These are phyloP conservation scores for Pleurostoma richardsiae DNA, from an alignment of 2,329 filamentous ascomycete genomes.

Conservation along the genomic window DNA sequence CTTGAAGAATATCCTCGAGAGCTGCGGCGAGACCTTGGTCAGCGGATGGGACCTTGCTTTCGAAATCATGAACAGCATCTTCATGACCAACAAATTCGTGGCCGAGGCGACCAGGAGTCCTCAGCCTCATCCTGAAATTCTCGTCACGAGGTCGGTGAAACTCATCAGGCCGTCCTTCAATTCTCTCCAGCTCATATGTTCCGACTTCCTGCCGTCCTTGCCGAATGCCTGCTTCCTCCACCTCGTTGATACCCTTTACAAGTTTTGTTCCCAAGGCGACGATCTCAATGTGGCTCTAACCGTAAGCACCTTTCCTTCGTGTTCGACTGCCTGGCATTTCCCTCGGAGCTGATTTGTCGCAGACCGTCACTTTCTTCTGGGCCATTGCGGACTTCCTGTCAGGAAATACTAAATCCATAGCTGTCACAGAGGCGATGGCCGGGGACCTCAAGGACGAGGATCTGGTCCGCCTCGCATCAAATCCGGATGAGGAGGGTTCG, in stretches of 20 bases:
- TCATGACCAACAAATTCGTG: slow-evolving; percentile 41
- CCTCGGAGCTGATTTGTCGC: slow-evolving; percentile 7
- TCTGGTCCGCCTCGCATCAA: slow-evolving; percentile 52
- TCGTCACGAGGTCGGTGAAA: slow-evolving; percentile 60
- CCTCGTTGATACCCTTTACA: slow-evolving; percentile 81
- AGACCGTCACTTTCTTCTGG: slow-evolving; percentile 95
- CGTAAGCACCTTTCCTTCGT: slow-evolving; percentile 37
- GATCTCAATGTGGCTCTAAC: slow-evolving; percentile 95
- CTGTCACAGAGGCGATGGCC: slow-evolving; percentile 53
- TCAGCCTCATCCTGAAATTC: slow-evolving; percentile 21
- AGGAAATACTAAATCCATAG: slow-evolving; percentile 50
- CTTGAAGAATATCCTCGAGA: slow-evolving; percentile 77
- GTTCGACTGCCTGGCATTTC: not conserved
- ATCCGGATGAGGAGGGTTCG: slow-evolving; percentile 54
- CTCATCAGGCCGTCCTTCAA: slow-evolving; percentile 84
- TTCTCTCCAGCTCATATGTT: slow-evolving; percentile 87
- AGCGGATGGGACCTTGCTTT: slow-evolving; percentile 85
- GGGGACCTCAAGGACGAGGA: slow-evolving; percentile 50
- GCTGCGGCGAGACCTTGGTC: slow-evolving; percentile 77
- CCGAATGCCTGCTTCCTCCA: slow-evolving; percentile 68
- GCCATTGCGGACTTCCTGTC: slow-evolving; percentile 86
- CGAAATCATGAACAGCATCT: slow-evolving; percentile 78
- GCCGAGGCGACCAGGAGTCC: slow-evolving; percentile 25
- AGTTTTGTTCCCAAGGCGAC: slow-evolving; percentile 83
- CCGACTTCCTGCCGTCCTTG: slow-evolving; percentile 78